Evolutionary conservation across 306 rosid species (phyloP).

Genomic region (Oemleria cerasiformis): DNA sequence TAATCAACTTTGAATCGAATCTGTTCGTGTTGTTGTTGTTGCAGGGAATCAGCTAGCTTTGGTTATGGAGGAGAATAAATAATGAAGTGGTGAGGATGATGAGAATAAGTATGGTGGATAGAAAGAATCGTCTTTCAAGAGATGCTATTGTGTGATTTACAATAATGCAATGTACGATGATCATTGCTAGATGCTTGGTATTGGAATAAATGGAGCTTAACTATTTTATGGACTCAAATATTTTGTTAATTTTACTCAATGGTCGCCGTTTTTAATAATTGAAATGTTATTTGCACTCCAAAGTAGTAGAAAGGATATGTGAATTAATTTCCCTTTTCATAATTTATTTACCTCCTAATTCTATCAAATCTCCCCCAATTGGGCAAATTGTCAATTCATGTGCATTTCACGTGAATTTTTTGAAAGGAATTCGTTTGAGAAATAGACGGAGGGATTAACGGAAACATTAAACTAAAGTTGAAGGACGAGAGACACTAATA

Average conservation of each 20-base stretch:
- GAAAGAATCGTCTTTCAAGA: conserved; percentile 44
- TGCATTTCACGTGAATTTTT: no score
- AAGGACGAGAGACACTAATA: no score
- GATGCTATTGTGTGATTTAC: background rate
- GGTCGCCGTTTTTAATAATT: background rate
- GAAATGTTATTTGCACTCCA: background rate
- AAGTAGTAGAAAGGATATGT: background rate
- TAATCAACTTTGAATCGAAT: background rate
- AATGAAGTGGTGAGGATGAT: background rate
- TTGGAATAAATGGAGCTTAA: background rate
- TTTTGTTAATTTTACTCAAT: background rate
- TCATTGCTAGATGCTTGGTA: background rate
- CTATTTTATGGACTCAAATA: background rate
- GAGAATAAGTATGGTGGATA: conserved; percentile 59
- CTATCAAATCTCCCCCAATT: no score
- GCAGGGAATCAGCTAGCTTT: background rate
- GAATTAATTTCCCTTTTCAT: no score
- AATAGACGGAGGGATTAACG: no score
- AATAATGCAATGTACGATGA: background rate
- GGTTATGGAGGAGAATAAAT: background rate
- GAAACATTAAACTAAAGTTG: no score
- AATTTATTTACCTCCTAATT: no score
- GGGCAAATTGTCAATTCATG: no score
- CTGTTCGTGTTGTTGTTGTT: background rate
- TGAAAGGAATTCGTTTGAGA: no score